Base-by-base conservation (phyloP, 23 red algal genomes). In the Agarophyton chilense region DNA sequence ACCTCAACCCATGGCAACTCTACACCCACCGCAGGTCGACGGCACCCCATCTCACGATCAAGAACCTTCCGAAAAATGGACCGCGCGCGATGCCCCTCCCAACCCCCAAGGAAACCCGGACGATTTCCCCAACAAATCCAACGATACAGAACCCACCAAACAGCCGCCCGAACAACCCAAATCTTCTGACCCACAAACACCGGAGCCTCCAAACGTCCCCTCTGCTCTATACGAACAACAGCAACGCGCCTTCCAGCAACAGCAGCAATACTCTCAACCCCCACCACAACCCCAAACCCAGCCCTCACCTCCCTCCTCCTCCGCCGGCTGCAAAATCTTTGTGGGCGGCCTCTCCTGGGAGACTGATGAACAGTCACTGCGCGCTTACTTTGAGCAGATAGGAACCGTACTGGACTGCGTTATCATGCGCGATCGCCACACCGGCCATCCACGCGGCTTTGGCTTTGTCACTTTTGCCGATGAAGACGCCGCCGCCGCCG, bases 391-490 rank as follows among this genome's bases (percentile, higher is more conserved):
- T 91, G 89, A 93, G 56, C 70, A 85, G 62, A 94, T 94, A 82
- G 96, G 96, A 22, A 49, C 77, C 42, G 89, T 98, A 66, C 19
- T 58, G n/a, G 93, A 95, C 45, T 92, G 86, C 51, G 90, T 98
- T 25, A 95, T 98, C 50, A 98, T 95, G 96, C 76, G 96, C 45
- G 93, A 98, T 72, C 91, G 92, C 43, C 57, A 88, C 36, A 98
- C 89, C 19, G 90, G 90, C 4, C 96, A 98, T 78, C 96, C 96
- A 12, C 90, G 96, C 5, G 96, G 96, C 10, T 98, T 98, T 58
- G 96, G 96, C 5, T 98, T 98, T 85, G 96, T 98, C 12, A 94
- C 96, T 14, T 98, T 94, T 80, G 90, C 61, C 17, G 91, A 98
- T 24, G 96, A 93, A 24, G 81, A 78, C n/a, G 89, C 88, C 22